A percentile compares a stretch with the other conserved stretches of the same genome.
Evolutionary conservation across 257 asterid genomes (phyloP).

Genomic region (Rauvolfia tetraphylla): DNA sequence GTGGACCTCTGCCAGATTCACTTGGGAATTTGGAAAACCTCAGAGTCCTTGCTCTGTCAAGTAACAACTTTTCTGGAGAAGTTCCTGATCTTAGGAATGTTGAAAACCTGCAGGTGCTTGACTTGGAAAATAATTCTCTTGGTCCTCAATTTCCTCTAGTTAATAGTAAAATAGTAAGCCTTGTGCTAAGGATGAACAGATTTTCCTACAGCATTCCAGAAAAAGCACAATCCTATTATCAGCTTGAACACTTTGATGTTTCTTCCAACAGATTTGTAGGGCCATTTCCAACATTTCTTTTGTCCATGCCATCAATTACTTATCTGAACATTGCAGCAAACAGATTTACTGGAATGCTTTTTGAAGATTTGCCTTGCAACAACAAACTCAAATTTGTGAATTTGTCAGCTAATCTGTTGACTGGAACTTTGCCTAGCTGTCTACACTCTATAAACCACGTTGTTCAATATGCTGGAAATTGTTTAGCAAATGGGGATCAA

Average conservation of each 20-base stretch:
- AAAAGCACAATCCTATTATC: constrained; percentile 50
- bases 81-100: constrained; percentile 70
- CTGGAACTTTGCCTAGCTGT: constrained; percentile 71
- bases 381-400: constrained; percentile 54
- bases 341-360: constrained; percentile 72
- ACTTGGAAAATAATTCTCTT: constrained; percentile 52
- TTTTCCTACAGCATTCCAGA: constrained; percentile 64
- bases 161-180: constrained; percentile 41
- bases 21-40: constrained; percentile 47
- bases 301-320: constrained; percentile 61
- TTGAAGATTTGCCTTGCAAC: constrained; percentile 48
- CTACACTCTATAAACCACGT: constrained; percentile 35
- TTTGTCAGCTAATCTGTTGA: constrained; percentile 63
- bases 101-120: constrained; percentile 68
- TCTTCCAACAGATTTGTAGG: constrained; percentile 75
- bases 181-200: constrained; percentile 56
- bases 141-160: constrained; percentile 69
- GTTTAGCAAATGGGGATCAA: constrained; percentile 44
- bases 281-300: constrained; percentile 62
- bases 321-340: constrained; percentile 59
- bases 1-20: constrained; percentile 57
- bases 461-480: constrained; percentile 49
- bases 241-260: constrained; percentile 54
- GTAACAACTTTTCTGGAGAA: constrained; percentile 64
- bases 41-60: constrained; percentile 58